Base-by-base conservation (phyloP, 2,329 filamentous ascomycete species). In the Paramyrothecium sp. region DNA sequence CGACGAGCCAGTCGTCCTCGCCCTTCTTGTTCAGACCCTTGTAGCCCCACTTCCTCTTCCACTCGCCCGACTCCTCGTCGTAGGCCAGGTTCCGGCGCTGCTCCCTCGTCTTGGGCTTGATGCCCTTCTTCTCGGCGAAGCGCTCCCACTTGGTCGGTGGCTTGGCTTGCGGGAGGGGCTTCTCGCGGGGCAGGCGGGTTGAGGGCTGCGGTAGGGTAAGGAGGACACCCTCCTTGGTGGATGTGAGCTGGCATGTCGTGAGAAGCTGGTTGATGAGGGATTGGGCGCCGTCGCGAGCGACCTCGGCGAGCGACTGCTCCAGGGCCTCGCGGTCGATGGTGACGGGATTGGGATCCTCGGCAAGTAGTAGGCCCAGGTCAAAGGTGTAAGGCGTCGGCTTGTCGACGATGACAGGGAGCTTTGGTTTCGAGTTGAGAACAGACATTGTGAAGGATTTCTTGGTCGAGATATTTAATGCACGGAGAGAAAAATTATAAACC, bases 111-210 rank as follows among this genome's bases (percentile, higher is more conserved):
- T 93, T 96, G 75, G 88, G 87, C 79, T 90, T 91, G 78, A 99
- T 98, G 56, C 95, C 95, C 83, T 97, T 96, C 86, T 96, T 96
- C 74, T 88, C 89, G 50, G 95, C 95, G 78, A 99, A 99, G 69
- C 89, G 86, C 80, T 97, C 89, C 95, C 95, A 99, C 74, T 92
- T 97, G 58, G 94, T 98, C 65, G 89, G 89, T 57, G 88, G 81
- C 78, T 93, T 95, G 64, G 87, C 84, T 56, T 86, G 83, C 1
- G 95, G 95, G 10, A 98, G 81, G 11, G 92, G 91, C 77, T 99
- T 98, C 78, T 97, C 93, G 65, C 95, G 89, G 22, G 95, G 95
- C 3, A 98, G 81, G 1, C 81, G 74, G 2, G 89, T 96, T 20
- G 83, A 78, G 0, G 86, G 80, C 0, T 83, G 73, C 0, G 95